Conservation (phyloP, 345 rosid species). For the Populus simonii region DNA sequence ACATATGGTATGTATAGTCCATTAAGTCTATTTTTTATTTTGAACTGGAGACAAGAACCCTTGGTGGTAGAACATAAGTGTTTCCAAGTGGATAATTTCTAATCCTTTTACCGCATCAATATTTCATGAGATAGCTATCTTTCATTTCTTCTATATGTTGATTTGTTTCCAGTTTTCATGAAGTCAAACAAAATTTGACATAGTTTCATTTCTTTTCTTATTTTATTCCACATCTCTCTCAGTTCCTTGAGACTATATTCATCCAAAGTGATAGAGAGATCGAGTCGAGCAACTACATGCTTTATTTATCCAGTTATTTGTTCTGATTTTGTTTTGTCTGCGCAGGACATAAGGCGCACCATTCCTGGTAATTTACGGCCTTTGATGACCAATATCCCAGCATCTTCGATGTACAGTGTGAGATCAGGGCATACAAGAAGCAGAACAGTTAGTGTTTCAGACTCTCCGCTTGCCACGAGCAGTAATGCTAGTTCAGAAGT, state of each 20-base stretch:
- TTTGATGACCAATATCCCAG: constrained; percentile 89
- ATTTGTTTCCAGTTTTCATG: neutral
- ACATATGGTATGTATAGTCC: constrained; percentile 71
- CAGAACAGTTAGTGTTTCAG: constrained; percentile 69
- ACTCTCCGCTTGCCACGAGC: constrained; percentile 93
- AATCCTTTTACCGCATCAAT: neutral
- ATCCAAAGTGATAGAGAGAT: neutral
- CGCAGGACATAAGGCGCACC: constrained; percentile 88
- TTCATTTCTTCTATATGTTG: neutral
- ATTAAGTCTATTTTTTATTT: constrained; percentile 1
- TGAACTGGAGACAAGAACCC: neutral
- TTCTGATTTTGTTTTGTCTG: constrained; percentile 18
- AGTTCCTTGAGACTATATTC: neutral
- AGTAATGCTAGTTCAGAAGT: constrained; percentile 96
- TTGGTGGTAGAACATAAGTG: neutral
- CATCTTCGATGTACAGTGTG: constrained; percentile 94
- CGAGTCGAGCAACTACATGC: neutral
- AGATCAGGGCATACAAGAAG: constrained; percentile 76
- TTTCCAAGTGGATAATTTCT: neutral
- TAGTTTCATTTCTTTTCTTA: neutral
- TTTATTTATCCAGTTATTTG: neutral
- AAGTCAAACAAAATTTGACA: neutral
- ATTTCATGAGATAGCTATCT: neutral
- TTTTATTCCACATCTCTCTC: neutral
- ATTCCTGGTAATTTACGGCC: constrained; percentile 89